Base-by-base conservation (phyloP, 768 basidiomycete species). In the Auriscalpium orientale region DNA sequence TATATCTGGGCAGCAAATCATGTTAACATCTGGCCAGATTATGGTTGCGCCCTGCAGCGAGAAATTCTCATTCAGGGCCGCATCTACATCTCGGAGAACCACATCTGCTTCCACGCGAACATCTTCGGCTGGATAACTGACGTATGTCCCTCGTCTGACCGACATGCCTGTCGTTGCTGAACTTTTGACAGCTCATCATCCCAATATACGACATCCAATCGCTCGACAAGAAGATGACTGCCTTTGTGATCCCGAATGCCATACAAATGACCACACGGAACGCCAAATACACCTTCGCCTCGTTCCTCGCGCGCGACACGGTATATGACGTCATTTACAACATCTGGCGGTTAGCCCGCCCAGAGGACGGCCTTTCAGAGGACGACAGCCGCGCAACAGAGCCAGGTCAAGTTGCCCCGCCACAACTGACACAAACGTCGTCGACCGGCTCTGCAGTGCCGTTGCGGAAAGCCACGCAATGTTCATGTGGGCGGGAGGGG, bases 111-210 rank as follows among this genome's bases (percentile, higher is more conserved):
- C 76, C 91, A 99, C 64, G 95, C 97, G 45, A 98, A 98, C 67
- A 98, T 98, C 46, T 95, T 98, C 70, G 95, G 97, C 45, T 98
- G 95, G 97, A 88, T 97, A 49, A 98, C 95, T 33, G 86, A 95
- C 67, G 95, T 95, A 70, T 70, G 94, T 76, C 0, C 37, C 12
- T 34, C 50, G 48, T 46, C 34, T 28, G 10, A 55, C 28, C 22
- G 20, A 18, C 22, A 12, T 20, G 18, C 51, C n/a, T 40, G 8
- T 3, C 33, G 5, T 49, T 53, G 38, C 55, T 54, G 16, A 47
- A 15, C 13, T 22, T 9, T 44, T n/a, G 49, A 10, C 68, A 95
- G 93, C 76, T 95, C 60, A 84, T 85, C 45, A 84, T 98, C 56
- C 88, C 95, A 8, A 92, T 97, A 59, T 80, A 84, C 67, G 92